A percentile compares a stretch with the other conserved stretches of the same genome.
Conservation (phyloP, 352 stramenopile species). For the Phytophthora fragariae region DNA sequence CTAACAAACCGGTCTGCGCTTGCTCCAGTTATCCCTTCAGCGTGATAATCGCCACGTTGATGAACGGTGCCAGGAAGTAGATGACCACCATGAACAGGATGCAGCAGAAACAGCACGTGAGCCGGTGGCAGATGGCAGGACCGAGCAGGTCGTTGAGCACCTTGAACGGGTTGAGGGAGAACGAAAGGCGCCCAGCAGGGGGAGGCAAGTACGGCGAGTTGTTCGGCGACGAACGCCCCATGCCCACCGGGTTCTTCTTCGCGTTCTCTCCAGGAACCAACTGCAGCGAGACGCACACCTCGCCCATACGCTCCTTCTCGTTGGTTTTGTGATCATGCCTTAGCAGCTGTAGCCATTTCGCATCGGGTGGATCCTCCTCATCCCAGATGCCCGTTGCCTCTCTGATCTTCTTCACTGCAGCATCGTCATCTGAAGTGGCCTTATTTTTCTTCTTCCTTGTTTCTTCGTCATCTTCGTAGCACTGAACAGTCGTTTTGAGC, state of each 20-base stretch:
- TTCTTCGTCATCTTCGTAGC: conserved; percentile 87
- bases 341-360: conserved; percentile 88
- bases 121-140: conserved; percentile 85
- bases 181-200: conserved; percentile 90
- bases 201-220: conserved; percentile 93
- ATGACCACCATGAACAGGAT: conserved; percentile 86
- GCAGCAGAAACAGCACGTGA: conserved; percentile 89
- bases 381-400: conserved; percentile 89
- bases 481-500: conserved; percentile 72
- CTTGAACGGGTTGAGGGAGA: conserved; percentile 93
- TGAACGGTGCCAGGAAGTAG: conserved; percentile 88
- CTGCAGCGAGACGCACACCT: conserved; percentile 89
- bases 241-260: conserved; percentile 78
- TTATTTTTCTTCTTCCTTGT: conserved; percentile 85
- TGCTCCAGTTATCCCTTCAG: conserved; percentile 50
- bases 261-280: conserved; percentile 90
- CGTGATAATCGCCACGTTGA: conserved; percentile 84
- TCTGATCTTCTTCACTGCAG: conserved; percentile 84
- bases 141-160: conserved; percentile 89
- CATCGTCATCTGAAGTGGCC: conserved; percentile 73
- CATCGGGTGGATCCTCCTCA: conserved; percentile 77
- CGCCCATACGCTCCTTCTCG: conserved; percentile 84
- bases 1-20: conserved; percentile 8
- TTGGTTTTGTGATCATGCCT: conserved; percentile 85
- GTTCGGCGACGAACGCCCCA: conserved; percentile 91